phyloP scores from a whole-genome alignment of 2,329 filamentous ascomycete species.

The Alternaria sp. region DNA sequence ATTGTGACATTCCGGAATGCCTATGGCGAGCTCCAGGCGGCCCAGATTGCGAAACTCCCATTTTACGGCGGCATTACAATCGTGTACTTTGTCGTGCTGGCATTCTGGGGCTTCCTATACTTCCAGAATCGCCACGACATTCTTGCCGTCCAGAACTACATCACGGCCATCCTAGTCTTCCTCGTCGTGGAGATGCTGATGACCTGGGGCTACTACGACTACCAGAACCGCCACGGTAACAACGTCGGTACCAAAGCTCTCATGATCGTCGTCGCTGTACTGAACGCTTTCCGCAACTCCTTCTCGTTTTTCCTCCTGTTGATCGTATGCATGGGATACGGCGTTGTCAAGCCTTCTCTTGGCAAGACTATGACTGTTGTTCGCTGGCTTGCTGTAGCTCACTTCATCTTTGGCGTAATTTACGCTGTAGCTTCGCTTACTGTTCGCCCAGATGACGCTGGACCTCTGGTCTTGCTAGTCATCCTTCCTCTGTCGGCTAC shows the following conservation, averaged over 20 bases:
- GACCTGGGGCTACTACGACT: constrained; percentile 99
- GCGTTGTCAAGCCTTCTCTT: constrained; percentile 91
- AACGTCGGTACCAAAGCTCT: constrained; percentile 83
- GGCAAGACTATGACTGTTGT: constrained; percentile 95
- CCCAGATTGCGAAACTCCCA: constrained; percentile 94
- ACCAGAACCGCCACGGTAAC: constrained; percentile 86
- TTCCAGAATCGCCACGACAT: constrained; percentile 94
- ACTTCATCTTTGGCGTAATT: constrained; percentile 93
- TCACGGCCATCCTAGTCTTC: constrained; percentile 94
- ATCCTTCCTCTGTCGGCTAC: constrained; percentile 91
- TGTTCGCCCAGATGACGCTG: constrained; percentile 86
- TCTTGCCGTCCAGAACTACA: constrained; percentile 96
- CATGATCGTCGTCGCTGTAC: constrained; percentile 86
- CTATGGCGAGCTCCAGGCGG: constrained; percentile 92
- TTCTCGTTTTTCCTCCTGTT: constrained; percentile 98
- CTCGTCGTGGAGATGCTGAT: constrained; percentile 95
- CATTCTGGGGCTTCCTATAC: constrained; percentile 94
- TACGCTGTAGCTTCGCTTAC: constrained; percentile 90
- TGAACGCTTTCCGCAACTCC: constrained; percentile 93
- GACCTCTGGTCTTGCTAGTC: constrained; percentile 88
- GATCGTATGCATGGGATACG: constrained; percentile 99
- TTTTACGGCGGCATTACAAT: constrained; percentile 97
- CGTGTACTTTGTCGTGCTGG: constrained; percentile 84
- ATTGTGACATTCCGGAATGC: constrained; percentile 93
- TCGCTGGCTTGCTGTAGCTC: constrained; percentile 85